These are phyloP conservation scores for Botrytis medusae DNA, from an alignment of 2,329 filamentous ascomycete species.

Conservation along the genomic window DNA sequence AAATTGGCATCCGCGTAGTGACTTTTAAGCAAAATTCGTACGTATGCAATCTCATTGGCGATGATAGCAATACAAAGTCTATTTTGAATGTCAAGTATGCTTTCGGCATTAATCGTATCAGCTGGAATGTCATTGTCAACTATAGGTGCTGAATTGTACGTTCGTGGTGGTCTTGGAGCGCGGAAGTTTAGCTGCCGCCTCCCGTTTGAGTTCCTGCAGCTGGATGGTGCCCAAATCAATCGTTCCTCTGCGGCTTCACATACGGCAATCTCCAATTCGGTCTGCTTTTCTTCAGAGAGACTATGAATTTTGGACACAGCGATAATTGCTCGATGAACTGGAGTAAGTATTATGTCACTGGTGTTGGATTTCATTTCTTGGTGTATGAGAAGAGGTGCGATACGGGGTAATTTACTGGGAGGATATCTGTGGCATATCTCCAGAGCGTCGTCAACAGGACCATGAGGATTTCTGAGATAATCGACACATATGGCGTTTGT, in stretches of 20 bases:
- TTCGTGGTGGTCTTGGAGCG: background rate
- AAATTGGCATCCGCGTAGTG: background rate
- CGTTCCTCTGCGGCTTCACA: constrained; percentile 7
- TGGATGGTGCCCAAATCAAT: background rate
- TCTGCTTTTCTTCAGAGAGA: too few species aligned
- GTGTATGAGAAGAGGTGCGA: background rate
- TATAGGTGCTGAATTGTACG: too few species aligned
- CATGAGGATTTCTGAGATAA: background rate
- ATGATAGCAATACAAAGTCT: constrained; percentile 3
- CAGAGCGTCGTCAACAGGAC: background rate
- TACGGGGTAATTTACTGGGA: background rate
- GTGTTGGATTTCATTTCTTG: background rate
- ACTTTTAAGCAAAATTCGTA: background rate
- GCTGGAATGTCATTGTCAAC: too few species aligned
- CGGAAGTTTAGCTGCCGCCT: background rate
- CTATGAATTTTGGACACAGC: too few species aligned
- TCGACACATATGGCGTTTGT: background rate
- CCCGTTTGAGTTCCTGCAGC: background rate
- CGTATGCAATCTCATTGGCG: background rate
- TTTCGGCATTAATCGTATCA: too few species aligned
- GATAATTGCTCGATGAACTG: too few species aligned
- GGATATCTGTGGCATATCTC: background rate
- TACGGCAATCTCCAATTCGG: background rate
- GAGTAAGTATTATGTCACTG: too few species aligned
- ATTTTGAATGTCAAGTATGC: background rate